phyloP scores from a whole-genome alignment of 176 grass and related monocot species.

The Pontederia paniculata region DNA sequence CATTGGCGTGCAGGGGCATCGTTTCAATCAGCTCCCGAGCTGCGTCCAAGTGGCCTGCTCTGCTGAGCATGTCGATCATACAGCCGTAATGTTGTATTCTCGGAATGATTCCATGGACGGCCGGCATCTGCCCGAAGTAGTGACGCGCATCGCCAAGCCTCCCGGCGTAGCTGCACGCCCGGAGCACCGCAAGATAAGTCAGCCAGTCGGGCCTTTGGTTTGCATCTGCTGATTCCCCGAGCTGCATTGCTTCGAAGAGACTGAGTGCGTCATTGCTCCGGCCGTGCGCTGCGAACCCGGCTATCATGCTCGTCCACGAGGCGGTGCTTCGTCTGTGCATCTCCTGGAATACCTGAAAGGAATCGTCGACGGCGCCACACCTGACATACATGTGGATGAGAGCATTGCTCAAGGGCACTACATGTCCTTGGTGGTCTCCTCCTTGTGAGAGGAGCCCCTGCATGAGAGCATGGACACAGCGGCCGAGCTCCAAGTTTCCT shows the following conservation, averaged over 20 bases:
- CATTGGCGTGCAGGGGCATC: slow-evolving; percentile 44
- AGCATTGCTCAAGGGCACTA: slow-evolving; percentile 39
- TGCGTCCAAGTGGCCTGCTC: slow-evolving; percentile 24
- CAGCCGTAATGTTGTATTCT: slow-evolving; percentile 57
- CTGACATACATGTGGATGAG: slow-evolving; percentile 55
- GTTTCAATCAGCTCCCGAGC: slow-evolving; percentile 36
- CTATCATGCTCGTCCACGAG: slow-evolving; percentile 72
- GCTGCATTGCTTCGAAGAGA: slow-evolving; percentile 40
- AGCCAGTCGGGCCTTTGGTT: slow-evolving; percentile 22
- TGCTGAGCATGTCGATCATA: slow-evolving; percentile 60
- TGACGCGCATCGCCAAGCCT: slow-evolving; percentile 27
- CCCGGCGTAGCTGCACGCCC: slow-evolving; percentile 33
- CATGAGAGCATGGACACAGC: slow-evolving; percentile 39
- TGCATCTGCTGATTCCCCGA: background rate
- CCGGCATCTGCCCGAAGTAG: slow-evolving; percentile 53
- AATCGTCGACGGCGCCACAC: slow-evolving; percentile 44
- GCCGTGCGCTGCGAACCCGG: slow-evolving; percentile 40
- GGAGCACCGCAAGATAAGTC: slow-evolving; percentile 44
- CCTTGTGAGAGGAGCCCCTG: background rate
- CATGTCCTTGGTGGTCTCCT: background rate
- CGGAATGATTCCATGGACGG: slow-evolving; percentile 39
- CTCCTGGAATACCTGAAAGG: slow-evolving; percentile 27
- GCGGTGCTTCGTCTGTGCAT: slow-evolving; percentile 44
- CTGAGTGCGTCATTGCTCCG: slow-evolving; percentile 32
- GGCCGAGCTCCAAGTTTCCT: slow-evolving; percentile 42